These are phyloP conservation scores for Terfezia boudieri DNA, from an alignment of 495 filamentous ascomycete species.

Conservation along the genomic window DNA sequence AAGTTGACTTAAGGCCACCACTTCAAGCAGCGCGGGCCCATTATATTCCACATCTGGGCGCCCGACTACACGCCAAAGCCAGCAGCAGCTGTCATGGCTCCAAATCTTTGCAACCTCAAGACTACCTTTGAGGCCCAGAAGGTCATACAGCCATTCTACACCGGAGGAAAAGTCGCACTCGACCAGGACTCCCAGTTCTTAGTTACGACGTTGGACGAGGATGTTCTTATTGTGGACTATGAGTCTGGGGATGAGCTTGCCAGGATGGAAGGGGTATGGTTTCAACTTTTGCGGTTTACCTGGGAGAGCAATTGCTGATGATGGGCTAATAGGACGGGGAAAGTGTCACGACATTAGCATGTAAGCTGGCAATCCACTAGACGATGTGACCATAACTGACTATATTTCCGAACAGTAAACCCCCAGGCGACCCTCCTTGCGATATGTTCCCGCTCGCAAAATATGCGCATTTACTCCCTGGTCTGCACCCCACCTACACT, in stretches of 20 bases:
- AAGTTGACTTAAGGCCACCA: too few species aligned
- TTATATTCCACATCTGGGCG: too few species aligned
- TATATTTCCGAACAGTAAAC: slow-evolving; percentile 35
- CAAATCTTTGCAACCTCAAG: slow-evolving; percentile 22
- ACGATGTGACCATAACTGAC: slow-evolving; percentile 8
- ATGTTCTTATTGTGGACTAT: slow-evolving; percentile 70
- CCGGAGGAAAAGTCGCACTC: slow-evolving; percentile 68
- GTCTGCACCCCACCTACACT: slow-evolving; percentile 27
- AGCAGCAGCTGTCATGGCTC: too few species aligned
- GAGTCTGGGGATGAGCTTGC: slow-evolving; percentile 61
- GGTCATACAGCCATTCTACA: slow-evolving; percentile 80
- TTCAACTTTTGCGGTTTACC: not conserved
- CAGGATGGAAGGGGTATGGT: slow-evolving; percentile 64
- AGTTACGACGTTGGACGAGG: slow-evolving; percentile 67
- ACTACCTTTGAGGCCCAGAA: slow-evolving; percentile 70
- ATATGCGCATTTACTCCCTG: slow-evolving; percentile 76
- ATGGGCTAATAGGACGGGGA: slow-evolving; percentile 55
- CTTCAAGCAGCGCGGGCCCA: too few species aligned
- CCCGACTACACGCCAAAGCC: too few species aligned
- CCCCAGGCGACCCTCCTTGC: slow-evolving; percentile 71
- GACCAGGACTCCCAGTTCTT: slow-evolving; percentile 63
- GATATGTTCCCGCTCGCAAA: slow-evolving; percentile 76
- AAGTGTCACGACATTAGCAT: slow-evolving; percentile 59
- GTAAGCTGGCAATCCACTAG: slow-evolving; percentile 25
- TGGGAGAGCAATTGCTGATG: not conserved